phyloP scores from a whole-genome alignment of 2,329 filamentous ascomycete species.

The Exophiala spinifera region DNA sequence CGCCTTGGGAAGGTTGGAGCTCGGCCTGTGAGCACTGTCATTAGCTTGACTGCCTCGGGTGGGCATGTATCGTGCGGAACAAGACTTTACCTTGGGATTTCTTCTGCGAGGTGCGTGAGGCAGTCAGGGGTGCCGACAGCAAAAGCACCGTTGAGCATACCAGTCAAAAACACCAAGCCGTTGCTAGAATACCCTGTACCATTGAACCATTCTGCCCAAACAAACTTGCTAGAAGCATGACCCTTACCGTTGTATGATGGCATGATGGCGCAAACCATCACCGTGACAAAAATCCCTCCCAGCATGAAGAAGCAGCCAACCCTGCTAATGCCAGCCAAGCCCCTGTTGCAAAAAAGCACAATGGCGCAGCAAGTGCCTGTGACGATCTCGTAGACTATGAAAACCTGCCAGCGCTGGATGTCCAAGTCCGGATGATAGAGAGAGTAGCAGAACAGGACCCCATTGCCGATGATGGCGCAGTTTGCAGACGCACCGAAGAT shows the following conservation, averaged over 20 bases:
- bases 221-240: conserved; percentile 49
- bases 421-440: conserved; percentile 49
- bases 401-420: conserved; percentile 57
- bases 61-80: no score
- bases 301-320: conserved; percentile 52
- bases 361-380: conserved; percentile 21
- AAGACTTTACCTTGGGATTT: conserved; percentile 45
- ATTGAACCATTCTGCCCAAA: conserved; percentile 57
- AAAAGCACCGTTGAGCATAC: conserved; percentile 69
- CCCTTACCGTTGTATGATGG: conserved; percentile 15
- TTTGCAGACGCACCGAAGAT: conserved; percentile 61
- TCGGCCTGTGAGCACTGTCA: no score
- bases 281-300: conserved; percentile 45
- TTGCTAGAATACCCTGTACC: conserved; percentile 40
- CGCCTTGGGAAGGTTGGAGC: conserved; percentile 48
- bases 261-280: conserved; percentile 40
- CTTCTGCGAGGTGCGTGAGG: conserved; percentile 61
- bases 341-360: conserved; percentile 45
- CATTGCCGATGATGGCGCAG: conserved; percentile 55
- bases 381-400: conserved; percentile 53
- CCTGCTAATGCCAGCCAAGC: conserved; percentile 32
- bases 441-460: conserved; percentile 61
- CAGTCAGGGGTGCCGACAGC: conserved; percentile 65
- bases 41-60: conserved; percentile 52
- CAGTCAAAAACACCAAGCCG: conserved; percentile 62